A percentile compares a stretch with the other conserved stretches of the same genome.
Conservation (phyloP, 176 grass and related monocot species). For the Coix lacrymajobi region DNA sequence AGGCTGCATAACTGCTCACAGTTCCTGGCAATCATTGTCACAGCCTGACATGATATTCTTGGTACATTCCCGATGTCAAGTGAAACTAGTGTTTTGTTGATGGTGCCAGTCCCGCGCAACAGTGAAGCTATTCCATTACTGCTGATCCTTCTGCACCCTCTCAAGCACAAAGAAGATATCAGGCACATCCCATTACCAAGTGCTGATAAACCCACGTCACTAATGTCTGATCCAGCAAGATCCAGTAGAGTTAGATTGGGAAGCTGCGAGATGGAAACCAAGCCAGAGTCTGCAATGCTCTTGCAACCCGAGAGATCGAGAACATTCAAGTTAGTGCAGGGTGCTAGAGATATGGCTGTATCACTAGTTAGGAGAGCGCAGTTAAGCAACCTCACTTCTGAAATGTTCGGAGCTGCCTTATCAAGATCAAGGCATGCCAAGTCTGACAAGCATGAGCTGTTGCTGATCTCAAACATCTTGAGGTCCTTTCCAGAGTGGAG, state of each 20-base stretch:
- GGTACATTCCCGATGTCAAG: slow-evolving; percentile 67
- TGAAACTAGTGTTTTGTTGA: slow-evolving; percentile 53
- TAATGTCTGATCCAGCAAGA: slow-evolving; percentile 78
- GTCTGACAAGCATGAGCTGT: slow-evolving; percentile 71
- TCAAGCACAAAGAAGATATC: slow-evolving; percentile 67
- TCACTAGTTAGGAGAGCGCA: slow-evolving; percentile 81
- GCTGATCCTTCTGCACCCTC: slow-evolving; percentile 75
- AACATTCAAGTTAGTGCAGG: slow-evolving; percentile 70
- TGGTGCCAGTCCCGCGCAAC: slow-evolving; percentile 43
- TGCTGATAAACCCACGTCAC: slow-evolving; percentile 64
- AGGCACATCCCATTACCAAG: slow-evolving; percentile 56
- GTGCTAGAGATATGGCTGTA: slow-evolving; percentile 66
- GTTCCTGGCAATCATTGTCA: slow-evolving; percentile 48
- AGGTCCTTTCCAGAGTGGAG: slow-evolving; percentile 77
- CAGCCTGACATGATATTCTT: slow-evolving; percentile 61
- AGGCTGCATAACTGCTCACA: slow-evolving; percentile 56
- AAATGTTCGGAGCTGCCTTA: slow-evolving; percentile 51
- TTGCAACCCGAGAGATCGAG: slow-evolving; percentile 79
- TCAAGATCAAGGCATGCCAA: slow-evolving; percentile 79
- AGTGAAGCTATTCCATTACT: slow-evolving; percentile 67
- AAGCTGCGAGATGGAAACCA: slow-evolving; percentile 72
- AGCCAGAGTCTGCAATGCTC: slow-evolving; percentile 70
- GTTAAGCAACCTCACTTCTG: slow-evolving; percentile 73
- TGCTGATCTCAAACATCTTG: slow-evolving; percentile 75
- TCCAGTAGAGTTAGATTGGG: slow-evolving; percentile 61